Evolutionary conservation across 805 yeast species (phyloP).

Genomic region (Metschnikowia lochheadii): DNA sequence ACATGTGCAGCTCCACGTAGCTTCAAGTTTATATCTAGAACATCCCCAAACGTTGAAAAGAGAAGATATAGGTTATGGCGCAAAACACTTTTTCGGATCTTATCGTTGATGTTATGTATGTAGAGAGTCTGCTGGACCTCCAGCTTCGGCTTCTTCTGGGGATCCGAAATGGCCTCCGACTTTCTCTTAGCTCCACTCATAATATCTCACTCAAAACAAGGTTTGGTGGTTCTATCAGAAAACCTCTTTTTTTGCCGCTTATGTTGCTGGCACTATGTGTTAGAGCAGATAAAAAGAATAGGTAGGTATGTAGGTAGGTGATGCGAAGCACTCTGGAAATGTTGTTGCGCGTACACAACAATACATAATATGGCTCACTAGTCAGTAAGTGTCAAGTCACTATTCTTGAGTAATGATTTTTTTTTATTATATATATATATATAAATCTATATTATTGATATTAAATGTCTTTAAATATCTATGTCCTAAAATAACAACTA

Average conservation of each 20-base stretch:
- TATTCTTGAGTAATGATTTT: too few species aligned
- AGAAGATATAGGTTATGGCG: slow-evolving; percentile 54
- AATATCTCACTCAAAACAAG: background rate
- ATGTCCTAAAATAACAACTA: background rate
- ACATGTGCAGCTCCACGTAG: slow-evolving; percentile 69
- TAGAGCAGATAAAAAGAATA: background rate
- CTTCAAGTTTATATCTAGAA: slow-evolving; percentile 48
- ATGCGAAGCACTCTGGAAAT: background rate
- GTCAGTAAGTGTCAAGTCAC: too few species aligned
- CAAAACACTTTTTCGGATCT: slow-evolving; percentile 41
- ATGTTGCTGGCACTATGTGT: background rate
- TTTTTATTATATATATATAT: too few species aligned
- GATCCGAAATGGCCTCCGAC: background rate
- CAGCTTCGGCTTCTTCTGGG: slow-evolving; percentile 11
- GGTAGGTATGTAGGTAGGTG: background rate
- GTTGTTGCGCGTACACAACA: background rate
- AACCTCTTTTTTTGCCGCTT: background rate
- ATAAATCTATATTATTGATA: too few species aligned
- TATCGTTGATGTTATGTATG: slow-evolving; percentile 55
- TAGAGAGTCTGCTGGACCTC: slow-evolving; percentile 47
- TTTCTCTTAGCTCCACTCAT: slow-evolving; percentile 3
- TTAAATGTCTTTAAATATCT: too few species aligned
- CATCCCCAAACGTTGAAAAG: slow-evolving; percentile 63
- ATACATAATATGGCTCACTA: background rate
- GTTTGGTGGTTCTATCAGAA: background rate